A percentile compares a stretch with the other conserved stretches of the same genome.
Evolutionary conservation across 768 basidiomycete genomes (phyloP).

Genomic region (Udeniomyces megalosporus): DNA sequence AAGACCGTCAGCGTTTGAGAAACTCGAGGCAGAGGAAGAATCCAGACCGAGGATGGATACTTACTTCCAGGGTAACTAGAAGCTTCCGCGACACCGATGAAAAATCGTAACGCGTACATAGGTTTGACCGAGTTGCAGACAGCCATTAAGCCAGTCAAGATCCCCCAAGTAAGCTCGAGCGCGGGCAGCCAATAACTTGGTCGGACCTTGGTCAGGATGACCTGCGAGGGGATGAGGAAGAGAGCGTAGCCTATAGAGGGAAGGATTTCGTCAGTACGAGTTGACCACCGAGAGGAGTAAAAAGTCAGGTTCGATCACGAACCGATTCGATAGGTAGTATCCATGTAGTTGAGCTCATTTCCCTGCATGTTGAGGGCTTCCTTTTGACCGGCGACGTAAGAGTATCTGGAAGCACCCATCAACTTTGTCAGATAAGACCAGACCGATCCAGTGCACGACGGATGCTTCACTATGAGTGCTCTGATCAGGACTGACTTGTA

Average conservation of each 20-base stretch:
- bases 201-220: slow-evolving; percentile 21
- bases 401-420: too few species aligned
- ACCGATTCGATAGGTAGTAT: neutral
- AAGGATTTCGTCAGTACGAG: too few species aligned
- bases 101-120: slow-evolving; percentile 21
- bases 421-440: too few species aligned
- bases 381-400: slow-evolving; percentile 22
- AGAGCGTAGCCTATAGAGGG: slow-evolving; percentile 7
- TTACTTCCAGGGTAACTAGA: slow-evolving; percentile 22
- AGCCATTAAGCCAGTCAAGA: slow-evolving; percentile 6
- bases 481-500: too few species aligned
- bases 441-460: too few species aligned
- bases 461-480: too few species aligned
- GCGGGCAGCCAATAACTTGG: slow-evolving; percentile 20
- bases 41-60: neutral
- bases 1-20: neutral
- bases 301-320: too few species aligned
- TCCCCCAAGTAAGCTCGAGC: slow-evolving; percentile 7
- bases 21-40: neutral
- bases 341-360: slow-evolving; percentile 19
- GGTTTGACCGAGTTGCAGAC: neutral
- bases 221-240: slow-evolving; percentile 21
- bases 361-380: slow-evolving; percentile 17
- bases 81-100: slow-evolving; percentile 21
- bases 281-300: too few species aligned